Conservation (phyloP, 202 grass and related monocot genomes). For the Bolboschoenoplectus hybrid region DNA sequence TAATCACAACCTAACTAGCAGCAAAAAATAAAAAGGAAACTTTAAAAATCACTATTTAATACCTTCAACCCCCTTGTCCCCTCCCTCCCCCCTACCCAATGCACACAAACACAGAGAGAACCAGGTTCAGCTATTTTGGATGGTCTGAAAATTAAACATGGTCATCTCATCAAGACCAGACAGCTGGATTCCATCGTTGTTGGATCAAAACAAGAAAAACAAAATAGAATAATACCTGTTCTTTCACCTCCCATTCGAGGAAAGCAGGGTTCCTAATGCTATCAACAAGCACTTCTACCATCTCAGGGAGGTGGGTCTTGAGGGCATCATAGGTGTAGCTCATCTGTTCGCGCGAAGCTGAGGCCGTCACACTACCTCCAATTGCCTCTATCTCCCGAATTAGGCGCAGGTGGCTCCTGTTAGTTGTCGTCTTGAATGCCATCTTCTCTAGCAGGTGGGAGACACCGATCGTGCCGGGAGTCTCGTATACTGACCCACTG, state of each 20-base stretch:
- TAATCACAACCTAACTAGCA: not conserved
- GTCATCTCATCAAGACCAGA: not conserved
- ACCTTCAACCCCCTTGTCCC: not conserved
- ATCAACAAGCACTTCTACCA: slow-evolving; percentile 92
- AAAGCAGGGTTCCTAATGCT: slow-evolving; percentile 77
- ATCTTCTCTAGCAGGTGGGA: slow-evolving; percentile 75
- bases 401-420: slow-evolving; percentile 75
- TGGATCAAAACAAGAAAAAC: not conserved
- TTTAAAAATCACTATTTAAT: not conserved
- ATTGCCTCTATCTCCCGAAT: slow-evolving; percentile 84
- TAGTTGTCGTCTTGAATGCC: slow-evolving; percentile 80
- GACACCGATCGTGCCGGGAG: slow-evolving; percentile 58
- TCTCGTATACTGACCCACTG: slow-evolving; percentile 83
- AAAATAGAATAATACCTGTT: slow-evolving; percentile 61
- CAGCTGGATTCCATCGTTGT: not conserved
- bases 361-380: slow-evolving; percentile 74
- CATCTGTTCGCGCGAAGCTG: slow-evolving; percentile 79
- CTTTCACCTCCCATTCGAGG: slow-evolving; percentile 96
- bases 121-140: not conserved
- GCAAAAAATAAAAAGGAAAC: not conserved
- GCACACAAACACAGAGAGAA: no score
- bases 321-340: slow-evolving; percentile 75
- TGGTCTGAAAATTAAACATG: not conserved
- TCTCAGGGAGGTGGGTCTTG: slow-evolving; percentile 88
- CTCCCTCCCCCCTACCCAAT: not conserved